A percentile compares a stretch with the other conserved stretches of the same genome.
Conservation (phyloP, 768 basidiomycete species). For the Phanerochaete sordida region DNA sequence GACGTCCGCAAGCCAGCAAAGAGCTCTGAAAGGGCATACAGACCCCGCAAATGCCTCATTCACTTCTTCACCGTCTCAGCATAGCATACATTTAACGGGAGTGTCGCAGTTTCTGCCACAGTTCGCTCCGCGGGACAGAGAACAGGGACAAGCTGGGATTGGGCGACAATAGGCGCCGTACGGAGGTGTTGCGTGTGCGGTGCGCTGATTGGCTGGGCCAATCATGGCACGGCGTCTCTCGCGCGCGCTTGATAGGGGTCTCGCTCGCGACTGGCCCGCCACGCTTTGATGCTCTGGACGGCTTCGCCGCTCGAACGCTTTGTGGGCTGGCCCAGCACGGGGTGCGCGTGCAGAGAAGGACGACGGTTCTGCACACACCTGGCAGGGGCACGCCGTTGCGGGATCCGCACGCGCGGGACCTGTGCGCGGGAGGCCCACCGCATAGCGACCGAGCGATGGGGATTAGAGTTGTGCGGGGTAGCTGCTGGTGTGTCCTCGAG, state of each 20-base stretch:
- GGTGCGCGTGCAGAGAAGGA: not conserved
- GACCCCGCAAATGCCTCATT: too few relatives aligned
- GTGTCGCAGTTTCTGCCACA: too few relatives aligned
- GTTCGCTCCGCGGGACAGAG: too few relatives aligned
- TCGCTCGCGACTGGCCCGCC: not conserved
- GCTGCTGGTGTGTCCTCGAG: not conserved
- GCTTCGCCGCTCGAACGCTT: not conserved
- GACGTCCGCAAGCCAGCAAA: too few relatives aligned
- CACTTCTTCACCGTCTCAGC: too few relatives aligned
- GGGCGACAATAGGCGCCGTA: not conserved
- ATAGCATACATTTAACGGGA: too few relatives aligned
- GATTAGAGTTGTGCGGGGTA: not conserved
- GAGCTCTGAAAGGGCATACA: too few relatives aligned
- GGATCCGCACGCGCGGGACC: too few relatives aligned
- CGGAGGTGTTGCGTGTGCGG: not conserved
- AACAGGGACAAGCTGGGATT: too few relatives aligned
- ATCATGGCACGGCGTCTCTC: not conserved
- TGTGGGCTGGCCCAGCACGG: not conserved
- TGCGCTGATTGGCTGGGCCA: constrained; percentile 1
- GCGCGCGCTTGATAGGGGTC: not conserved
- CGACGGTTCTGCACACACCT: too few relatives aligned
- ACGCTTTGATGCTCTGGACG: too few relatives aligned
- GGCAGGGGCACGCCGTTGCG: too few relatives aligned
- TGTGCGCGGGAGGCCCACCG: not conserved
- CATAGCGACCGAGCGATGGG: not conserved